A percentile compares a stretch with the other conserved stretches of the same genome.
These are phyloP conservation scores for Leishmania guyanensis DNA, from an alignment of 208 protist genomes.

Conservation along the genomic window DNA sequence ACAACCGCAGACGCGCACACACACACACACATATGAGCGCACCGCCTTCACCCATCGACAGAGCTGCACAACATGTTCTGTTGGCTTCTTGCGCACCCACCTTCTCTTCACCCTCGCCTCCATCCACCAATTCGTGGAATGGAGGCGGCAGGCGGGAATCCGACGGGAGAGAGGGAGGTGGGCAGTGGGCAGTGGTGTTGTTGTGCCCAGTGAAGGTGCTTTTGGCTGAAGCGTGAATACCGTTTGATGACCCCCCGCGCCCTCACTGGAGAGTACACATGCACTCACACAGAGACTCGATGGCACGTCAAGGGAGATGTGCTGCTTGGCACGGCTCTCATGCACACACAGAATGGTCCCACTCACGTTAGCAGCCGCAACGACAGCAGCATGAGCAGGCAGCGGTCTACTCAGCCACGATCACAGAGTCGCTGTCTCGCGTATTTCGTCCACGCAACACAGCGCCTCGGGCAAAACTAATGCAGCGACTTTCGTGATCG, in stretches of 20 bases:
- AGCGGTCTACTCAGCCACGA: neutral
- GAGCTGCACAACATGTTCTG: neutral
- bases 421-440: conserved; percentile 4
- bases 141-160: neutral
- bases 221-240: neutral
- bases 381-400: neutral
- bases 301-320: no score
- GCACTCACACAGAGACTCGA: neutral
- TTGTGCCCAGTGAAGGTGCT: neutral
- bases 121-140: neutral
- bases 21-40: neutral
- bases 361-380: neutral
- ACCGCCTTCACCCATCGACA: neutral
- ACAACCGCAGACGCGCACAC: neutral
- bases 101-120: neutral
- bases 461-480: conserved; percentile 34
- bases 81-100: neutral
- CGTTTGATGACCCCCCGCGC: neutral
- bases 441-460: conserved; percentile 2
- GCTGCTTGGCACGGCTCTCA: neutral
- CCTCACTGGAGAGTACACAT: neutral
- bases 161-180: neutral
- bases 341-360: neutral
- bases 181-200: no score
- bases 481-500: conserved; percentile 32